A percentile compares a stretch with the other conserved stretches of the same genome.
Evolutionary conservation across 2,329 filamentous ascomycete species (phyloP).

Genomic region (Fonsecaea pugnacius): DNA sequence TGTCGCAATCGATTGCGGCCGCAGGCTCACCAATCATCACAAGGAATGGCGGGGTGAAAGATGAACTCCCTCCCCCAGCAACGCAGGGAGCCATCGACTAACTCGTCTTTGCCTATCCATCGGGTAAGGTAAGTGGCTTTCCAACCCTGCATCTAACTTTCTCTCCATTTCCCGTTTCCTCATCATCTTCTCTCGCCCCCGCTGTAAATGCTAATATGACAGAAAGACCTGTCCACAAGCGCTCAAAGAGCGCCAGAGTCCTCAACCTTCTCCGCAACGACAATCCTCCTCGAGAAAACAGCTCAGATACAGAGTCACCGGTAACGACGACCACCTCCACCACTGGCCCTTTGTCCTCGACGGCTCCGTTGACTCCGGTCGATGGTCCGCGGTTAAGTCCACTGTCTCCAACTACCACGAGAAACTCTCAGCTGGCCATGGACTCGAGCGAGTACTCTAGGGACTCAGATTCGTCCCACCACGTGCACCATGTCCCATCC

Average conservation of each 20-base stretch:
- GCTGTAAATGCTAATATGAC: constrained; percentile 39
- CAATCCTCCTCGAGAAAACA: constrained; percentile 51
- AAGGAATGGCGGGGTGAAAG: constrained; percentile 28
- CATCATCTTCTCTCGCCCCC: background rate
- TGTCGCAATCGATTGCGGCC: constrained; percentile 26
- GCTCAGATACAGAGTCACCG: constrained; percentile 41
- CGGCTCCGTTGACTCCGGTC: constrained; percentile 22
- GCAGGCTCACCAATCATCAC: constrained; percentile 24
- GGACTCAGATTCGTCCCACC: constrained; percentile 41
- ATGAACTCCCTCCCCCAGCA: constrained; percentile 13
- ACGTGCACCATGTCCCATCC: constrained; percentile 39
- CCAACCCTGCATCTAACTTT: constrained; percentile 2
- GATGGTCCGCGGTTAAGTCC: constrained; percentile 28
- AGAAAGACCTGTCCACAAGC: constrained; percentile 52
- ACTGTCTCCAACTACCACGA: constrained; percentile 36
- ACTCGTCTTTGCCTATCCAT: constrained; percentile 15
- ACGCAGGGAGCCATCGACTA: constrained; percentile 12
- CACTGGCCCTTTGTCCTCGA: constrained; percentile 27
- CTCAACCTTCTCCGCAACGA: constrained; percentile 60
- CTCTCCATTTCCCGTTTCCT: constrained; percentile 5
- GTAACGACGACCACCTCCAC: constrained; percentile 28
- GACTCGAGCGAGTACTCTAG: constrained; percentile 40
- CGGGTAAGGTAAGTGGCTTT: constrained; percentile 17
- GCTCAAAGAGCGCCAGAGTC: constrained; percentile 59
- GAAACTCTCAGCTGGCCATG: constrained; percentile 39